phyloP scores from a whole-genome alignment of 352 stramenopile species.

The Pythium graminicola region DNA sequence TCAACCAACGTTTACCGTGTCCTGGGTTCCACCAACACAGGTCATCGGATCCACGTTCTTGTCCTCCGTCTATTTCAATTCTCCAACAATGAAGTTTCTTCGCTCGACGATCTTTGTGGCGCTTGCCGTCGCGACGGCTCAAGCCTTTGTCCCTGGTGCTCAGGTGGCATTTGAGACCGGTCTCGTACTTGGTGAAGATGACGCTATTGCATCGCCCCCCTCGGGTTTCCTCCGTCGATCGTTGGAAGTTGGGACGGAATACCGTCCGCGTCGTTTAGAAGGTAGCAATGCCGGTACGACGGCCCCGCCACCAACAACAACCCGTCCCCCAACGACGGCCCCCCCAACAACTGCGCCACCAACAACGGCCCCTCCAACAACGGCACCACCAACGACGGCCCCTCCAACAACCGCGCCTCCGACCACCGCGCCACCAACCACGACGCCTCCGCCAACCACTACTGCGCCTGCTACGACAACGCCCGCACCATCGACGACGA shows the following conservation, averaged over 20 bases:
- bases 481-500: constrained; percentile 4
- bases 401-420: constrained; percentile 24
- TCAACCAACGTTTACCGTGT: constrained; percentile 20
- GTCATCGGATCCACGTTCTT: constrained; percentile 5
- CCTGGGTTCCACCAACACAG: constrained; percentile 4
- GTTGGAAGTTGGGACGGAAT: constrained; percentile 1
- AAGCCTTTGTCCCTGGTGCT: background rate
- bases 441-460: constrained; percentile 24
- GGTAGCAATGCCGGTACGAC: background rate
- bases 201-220: background rate
- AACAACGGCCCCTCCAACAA: background rate
- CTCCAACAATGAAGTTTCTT: constrained; percentile 21
- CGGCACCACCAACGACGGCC: constrained; percentile 15
- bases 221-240: constrained; percentile 8
- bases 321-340: constrained; percentile 19
- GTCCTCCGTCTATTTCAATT: constrained; percentile 20
- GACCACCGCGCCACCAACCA: constrained; percentile 15
- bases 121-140: constrained; percentile 9
- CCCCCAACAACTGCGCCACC: constrained; percentile 19
- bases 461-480: constrained; percentile 21
- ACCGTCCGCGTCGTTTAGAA: too few relatives aligned
- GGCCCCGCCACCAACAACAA: constrained; percentile 1
- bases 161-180: constrained; percentile 5
- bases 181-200: background rate
- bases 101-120: constrained; percentile 12